Percentiles rank a stretch among this genome's conserved stretches.
phyloP scores from a whole-genome alignment of 2,329 filamentous ascomycete species.

The Fusarium hainanense region DNA sequence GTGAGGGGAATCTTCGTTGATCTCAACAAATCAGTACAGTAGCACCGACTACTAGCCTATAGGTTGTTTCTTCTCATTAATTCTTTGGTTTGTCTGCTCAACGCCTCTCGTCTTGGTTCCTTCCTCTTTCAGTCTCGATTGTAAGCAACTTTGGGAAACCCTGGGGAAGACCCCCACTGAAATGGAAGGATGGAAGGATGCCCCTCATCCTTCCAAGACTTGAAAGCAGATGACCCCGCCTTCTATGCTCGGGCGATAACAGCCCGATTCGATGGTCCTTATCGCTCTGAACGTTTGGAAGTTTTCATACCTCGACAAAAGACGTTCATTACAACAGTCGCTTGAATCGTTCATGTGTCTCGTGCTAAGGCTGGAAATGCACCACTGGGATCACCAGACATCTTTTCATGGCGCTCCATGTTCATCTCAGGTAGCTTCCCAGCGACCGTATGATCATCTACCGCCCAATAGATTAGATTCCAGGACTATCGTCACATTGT shows the following conservation, averaged over 20 bases:
- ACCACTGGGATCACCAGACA: conserved; percentile 15
- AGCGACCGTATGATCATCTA: conserved; percentile 21
- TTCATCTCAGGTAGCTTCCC: conserved; percentile 4
- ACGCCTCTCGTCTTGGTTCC: conserved; percentile 16
- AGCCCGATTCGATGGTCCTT: conserved; percentile 14
- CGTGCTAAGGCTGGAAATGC: conserved; percentile 8
- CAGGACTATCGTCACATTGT: not conserved
- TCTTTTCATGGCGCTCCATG: conserved; percentile 2
- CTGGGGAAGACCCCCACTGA: conserved; percentile 25
- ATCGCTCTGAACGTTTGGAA: conserved; percentile 5
- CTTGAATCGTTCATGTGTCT: conserved; percentile 6
- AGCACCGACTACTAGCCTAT: not conserved
- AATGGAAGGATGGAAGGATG: not conserved
- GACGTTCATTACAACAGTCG: not conserved
- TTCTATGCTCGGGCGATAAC: conserved; percentile 17
- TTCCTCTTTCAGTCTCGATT: conserved; percentile 23
- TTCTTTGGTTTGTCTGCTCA: not conserved
- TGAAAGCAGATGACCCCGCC: conserved; percentile 27
- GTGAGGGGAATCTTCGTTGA: conserved; percentile 25
- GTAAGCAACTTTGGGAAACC: conserved; percentile 2
- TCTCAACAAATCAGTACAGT: conserved; percentile 11
- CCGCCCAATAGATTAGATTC: not conserved
- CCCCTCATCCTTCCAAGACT: conserved; percentile 20
- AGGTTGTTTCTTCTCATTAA: not conserved
- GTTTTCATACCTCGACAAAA: not conserved